Conservation (phyloP, 2,329 filamentous ascomycete species). For the Aspergillus quadricinctus region DNA sequence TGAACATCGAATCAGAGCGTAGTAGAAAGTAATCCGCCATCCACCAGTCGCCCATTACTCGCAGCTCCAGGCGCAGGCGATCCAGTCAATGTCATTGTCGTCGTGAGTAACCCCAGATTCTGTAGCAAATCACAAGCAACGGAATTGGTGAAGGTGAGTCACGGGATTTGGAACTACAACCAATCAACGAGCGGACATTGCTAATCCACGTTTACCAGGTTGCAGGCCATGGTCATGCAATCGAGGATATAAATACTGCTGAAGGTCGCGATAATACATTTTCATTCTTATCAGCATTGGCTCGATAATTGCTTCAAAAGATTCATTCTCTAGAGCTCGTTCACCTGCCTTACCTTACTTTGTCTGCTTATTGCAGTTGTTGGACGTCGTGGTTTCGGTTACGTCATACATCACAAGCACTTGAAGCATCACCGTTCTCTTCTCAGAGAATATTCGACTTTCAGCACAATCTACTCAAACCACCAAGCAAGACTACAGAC, state of each 20-base stretch:
- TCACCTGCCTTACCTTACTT: background rate
- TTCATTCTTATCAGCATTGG: background rate
- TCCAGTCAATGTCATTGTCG: background rate
- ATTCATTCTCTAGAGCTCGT: background rate
- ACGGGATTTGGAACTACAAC: background rate
- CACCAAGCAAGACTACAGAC: background rate
- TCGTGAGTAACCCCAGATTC: background rate
- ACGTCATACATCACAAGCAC: conserved; percentile 2
- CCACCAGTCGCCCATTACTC: background rate
- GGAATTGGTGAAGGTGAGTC: background rate
- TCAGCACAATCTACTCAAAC: conserved; percentile 3
- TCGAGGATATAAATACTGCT: conserved; percentile 11
- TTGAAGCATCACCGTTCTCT: background rate
- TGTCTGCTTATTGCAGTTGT: background rate
- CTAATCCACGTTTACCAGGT: conserved; percentile 14
- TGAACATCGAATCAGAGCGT: background rate
- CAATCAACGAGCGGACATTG: conserved; percentile 24
- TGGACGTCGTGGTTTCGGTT: background rate
- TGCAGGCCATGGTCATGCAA: background rate
- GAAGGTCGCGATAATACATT: background rate
- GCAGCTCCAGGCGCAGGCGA: background rate
- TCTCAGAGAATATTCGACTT: background rate
- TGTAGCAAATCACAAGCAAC: background rate
- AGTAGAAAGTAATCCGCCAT: background rate
- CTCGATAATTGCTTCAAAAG: background rate